These are phyloP conservation scores for Macrolepiota fuliginosa DNA, from an alignment of 768 basidiomycete species.

Conservation along the genomic window DNA sequence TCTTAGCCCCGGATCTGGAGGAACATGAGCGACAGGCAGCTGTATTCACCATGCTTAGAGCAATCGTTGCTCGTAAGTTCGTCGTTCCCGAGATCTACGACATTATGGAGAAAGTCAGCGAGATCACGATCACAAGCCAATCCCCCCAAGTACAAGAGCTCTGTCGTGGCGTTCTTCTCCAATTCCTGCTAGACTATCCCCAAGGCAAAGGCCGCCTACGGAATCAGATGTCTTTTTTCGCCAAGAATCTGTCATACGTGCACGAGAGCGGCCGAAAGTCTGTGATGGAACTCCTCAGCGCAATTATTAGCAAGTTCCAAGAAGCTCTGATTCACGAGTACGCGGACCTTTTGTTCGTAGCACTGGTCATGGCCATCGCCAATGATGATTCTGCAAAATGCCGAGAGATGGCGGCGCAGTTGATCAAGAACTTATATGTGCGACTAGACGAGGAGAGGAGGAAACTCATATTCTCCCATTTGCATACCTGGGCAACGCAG, in stretches of 20 bases:
- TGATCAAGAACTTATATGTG: constrained; percentile 74
- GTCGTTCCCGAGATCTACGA: constrained; percentile 97
- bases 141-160: constrained; percentile 89
- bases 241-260: constrained; percentile 87
- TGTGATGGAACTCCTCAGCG: constrained; percentile 91
- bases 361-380: constrained; percentile 88
- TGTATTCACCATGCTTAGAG: constrained; percentile 85
- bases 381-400: constrained; percentile 93
- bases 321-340: constrained; percentile 71
- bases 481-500: constrained; percentile 79
- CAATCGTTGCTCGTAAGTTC: constrained; percentile 88
- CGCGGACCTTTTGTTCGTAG: constrained; percentile 85
- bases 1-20: constrained; percentile 87
- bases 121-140: constrained; percentile 92
- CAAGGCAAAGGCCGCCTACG: constrained; percentile 91
- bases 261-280: constrained; percentile 89
- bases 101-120: constrained; percentile 89
- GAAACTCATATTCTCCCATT: constrained; percentile 57
- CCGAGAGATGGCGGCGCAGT: constrained; percentile 80
- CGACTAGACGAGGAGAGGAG: constrained; percentile 63
- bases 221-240: constrained; percentile 87
- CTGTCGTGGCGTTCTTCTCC: constrained; percentile 83
- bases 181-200: constrained; percentile 96
- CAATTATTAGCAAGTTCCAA: constrained; percentile 84
- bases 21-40: constrained; percentile 82